Conservation (phyloP, 2,329 filamentous ascomycete species). For the Coleophoma eucalyptorum region DNA sequence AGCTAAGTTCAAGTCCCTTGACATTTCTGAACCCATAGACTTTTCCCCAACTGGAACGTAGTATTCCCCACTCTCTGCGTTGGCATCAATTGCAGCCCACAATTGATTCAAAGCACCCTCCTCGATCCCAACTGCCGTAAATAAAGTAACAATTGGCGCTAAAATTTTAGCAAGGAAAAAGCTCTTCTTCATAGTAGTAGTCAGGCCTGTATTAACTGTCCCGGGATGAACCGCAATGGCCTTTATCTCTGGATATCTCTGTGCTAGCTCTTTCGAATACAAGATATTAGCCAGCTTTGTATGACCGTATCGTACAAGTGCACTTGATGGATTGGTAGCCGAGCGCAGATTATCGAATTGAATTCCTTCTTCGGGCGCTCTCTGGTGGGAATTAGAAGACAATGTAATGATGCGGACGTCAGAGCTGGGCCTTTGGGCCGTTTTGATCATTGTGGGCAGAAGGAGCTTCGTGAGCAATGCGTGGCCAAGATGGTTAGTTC, state of each 20-base stretch:
- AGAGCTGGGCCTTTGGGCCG: too few relatives aligned
- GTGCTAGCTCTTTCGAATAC: conserved; percentile 19
- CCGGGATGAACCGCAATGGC: not conserved
- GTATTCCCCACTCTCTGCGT: conserved; percentile 29
- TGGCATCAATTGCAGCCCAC: conserved; percentile 29
- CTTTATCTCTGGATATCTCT: not conserved
- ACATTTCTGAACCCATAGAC: conserved; percentile 15
- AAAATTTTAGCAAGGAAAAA: not conserved
- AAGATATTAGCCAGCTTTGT: not conserved
- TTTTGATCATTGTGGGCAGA: too few relatives aligned
- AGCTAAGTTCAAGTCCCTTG: conserved; percentile 24
- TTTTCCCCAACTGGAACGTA: conserved; percentile 33
- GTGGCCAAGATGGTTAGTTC: too few relatives aligned
- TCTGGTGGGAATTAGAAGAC: too few relatives aligned
- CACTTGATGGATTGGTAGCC: too few relatives aligned
- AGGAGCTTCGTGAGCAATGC: too few relatives aligned
- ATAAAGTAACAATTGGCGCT: not conserved
- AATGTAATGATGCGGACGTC: too few relatives aligned
- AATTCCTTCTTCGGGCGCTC: too few relatives aligned
- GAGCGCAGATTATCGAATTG: too few relatives aligned
- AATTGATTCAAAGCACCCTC: conserved; percentile 36
- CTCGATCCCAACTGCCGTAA: conserved; percentile 7
- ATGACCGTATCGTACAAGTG: not conserved
- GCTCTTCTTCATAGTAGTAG: not conserved
- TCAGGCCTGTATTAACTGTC: not conserved